Conservation (phyloP, 2,329 filamentous ascomycete genomes). For the Niveomyces coronatus region DNA sequence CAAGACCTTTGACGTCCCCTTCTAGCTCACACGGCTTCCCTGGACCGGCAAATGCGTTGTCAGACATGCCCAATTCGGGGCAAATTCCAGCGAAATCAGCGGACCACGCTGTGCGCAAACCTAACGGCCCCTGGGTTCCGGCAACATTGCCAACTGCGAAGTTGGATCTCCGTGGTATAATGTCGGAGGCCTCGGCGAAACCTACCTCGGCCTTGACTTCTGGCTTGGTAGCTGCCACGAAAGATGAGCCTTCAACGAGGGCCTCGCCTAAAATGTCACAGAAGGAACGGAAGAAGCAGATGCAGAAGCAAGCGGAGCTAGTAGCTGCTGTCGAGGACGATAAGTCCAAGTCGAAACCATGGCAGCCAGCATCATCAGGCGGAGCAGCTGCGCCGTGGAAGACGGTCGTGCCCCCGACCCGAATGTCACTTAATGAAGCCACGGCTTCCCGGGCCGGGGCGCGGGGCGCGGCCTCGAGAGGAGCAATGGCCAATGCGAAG, state of each 20-base stretch:
- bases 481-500: conserved; percentile 26
- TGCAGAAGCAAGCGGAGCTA: conserved; percentile 51
- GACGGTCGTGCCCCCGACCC: conserved; percentile 36
- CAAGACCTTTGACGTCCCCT: conserved; percentile 10
- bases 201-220: conserved; percentile 45
- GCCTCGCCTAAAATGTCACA: conserved; percentile 64
- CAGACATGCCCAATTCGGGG: not conserved
- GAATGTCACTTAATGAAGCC: conserved; percentile 40
- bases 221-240: conserved; percentile 39
- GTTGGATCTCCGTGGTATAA: conserved; percentile 66
- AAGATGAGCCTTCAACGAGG: conserved; percentile 24
- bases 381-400: conserved; percentile 55
- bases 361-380: conserved; percentile 32
- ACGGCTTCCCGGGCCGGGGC: conserved; percentile 24
- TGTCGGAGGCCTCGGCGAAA: conserved; percentile 46
- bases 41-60: not conserved
- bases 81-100: not conserved
- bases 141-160: conserved; percentile 47
- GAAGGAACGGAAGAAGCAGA: conserved; percentile 79
- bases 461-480: too few species aligned
- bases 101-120: conserved; percentile 5
- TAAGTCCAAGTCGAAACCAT: conserved; percentile 26
- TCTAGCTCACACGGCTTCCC: conserved; percentile 5
- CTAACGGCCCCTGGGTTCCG: conserved; percentile 38
- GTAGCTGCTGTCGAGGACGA: conserved; percentile 29